phyloP scores from a whole-genome alignment of 2,329 filamentous ascomycete genomes.

The Sarocladium brachiariae region DNA sequence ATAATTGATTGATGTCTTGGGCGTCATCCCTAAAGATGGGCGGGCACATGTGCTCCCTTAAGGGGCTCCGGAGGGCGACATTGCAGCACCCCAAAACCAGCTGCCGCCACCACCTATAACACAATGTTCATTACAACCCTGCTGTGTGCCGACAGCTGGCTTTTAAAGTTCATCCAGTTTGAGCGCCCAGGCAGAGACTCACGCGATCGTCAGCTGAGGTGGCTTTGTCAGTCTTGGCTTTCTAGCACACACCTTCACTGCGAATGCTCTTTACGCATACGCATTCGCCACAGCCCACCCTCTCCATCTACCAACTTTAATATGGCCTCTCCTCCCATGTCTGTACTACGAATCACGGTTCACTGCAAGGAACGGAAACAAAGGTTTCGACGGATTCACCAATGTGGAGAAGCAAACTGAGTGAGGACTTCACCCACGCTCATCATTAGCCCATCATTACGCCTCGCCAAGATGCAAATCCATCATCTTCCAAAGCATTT shows the following conservation, averaged over 20 bases:
- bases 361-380: no score
- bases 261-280: neutral
- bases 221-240: constrained; percentile 1
- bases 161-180: no score
- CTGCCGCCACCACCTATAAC: neutral
- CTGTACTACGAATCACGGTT: no score
- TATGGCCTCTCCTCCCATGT: no score
- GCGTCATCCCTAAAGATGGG: no score
- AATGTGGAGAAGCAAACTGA: no score
- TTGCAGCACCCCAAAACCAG: neutral
- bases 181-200: neutral
- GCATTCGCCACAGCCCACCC: neutral
- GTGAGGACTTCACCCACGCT: no score
- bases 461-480: no score
- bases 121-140: neutral
- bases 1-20: neutral
- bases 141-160: neutral
- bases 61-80: neutral
- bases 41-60: neutral
- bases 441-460: no score
- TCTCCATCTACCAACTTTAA: no score
- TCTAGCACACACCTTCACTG: neutral
- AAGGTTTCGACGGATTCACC: no score
- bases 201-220: constrained; percentile 6
- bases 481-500: no score